Percentiles rank a stretch among this genome's conserved stretches.
Evolutionary conservation across 305 asterid species (phyloP).

Genomic region (Petunia hybrid): DNA sequence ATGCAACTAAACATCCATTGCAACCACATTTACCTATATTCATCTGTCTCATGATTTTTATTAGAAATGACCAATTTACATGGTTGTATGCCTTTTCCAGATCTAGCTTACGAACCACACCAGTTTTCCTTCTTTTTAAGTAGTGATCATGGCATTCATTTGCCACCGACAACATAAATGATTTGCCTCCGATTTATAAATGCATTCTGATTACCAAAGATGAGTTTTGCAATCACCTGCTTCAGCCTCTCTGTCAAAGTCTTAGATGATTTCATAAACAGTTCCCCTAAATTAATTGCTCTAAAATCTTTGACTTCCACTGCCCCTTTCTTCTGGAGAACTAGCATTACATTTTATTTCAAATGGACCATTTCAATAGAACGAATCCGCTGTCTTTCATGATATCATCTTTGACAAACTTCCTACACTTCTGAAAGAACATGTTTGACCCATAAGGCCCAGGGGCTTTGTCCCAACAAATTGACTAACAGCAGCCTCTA

Average conservation of each 20-base stretch:
- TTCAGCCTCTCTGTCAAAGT: slow-evolving; percentile 7
- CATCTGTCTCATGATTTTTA: background rate
- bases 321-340: background rate
- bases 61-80: slow-evolving; percentile 1
- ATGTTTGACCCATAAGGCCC: background rate
- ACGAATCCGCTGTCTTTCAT: background rate
- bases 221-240: background rate
- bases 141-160: background rate
- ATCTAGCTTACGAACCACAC: background rate
- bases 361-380: background rate
- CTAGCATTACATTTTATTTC: background rate
- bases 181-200: background rate
- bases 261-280: background rate
- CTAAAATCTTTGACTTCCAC: background rate
- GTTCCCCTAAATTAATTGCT: background rate
- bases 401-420: slow-evolving; percentile 10
- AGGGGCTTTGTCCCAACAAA: slow-evolving; percentile 14
- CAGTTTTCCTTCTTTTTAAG: background rate
- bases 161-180: background rate
- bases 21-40: background rate
- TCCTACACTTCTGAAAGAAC: background rate
- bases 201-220: slow-evolving; percentile 11
- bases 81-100: background rate
- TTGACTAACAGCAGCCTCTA: background rate
- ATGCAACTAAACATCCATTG: too few species aligned